phyloP scores from a whole-genome alignment of 73 alveolate genomes.

The Tetrahymena borealis region DNA sequence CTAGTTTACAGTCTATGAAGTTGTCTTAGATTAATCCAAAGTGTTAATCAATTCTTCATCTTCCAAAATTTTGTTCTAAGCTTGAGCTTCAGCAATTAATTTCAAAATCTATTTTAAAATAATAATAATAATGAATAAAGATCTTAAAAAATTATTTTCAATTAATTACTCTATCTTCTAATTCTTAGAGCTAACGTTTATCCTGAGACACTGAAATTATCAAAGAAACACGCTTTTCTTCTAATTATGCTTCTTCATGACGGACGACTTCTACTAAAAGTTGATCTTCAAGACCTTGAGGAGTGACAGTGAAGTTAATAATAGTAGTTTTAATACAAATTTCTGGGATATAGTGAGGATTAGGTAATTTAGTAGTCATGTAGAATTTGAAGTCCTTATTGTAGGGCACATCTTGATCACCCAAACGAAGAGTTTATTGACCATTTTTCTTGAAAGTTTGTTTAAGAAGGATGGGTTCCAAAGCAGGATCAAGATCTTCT shows the following conservation, averaged over 20 bases:
- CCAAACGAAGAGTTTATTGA: conserved; percentile 84
- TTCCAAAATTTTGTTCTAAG: conserved; percentile 93
- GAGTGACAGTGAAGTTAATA: conserved; percentile 99
- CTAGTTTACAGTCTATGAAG: conserved; percentile 86
- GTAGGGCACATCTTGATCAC: conserved; percentile 97
- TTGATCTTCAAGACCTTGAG: conserved; percentile 99
- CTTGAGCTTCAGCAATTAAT: conserved; percentile 96
- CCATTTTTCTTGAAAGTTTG: conserved; percentile 94
- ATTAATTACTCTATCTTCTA: conserved; percentile 52
- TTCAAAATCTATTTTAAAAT: conserved; percentile 65
- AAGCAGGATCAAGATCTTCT: conserved; percentile 96
- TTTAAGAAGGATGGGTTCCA: conserved; percentile 97
- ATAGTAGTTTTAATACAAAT: conserved; percentile 97
- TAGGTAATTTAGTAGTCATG: conserved; percentile 98
- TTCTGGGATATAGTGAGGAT: conserved; percentile 99
- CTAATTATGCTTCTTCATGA: conserved; percentile 97
- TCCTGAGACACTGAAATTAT: conserved; percentile 92
- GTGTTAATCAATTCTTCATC: conserved; percentile 97
- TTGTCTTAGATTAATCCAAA: conserved; percentile 89
- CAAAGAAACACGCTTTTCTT: conserved; percentile 90
- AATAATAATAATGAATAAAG: neutral
- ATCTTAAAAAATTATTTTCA: too few species aligned
- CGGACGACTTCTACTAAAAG: conserved; percentile 97
- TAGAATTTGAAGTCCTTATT: conserved; percentile 91
- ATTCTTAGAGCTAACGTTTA: conserved; percentile 89